Evolutionary conservation across 768 basidiomycete species (phyloP), one percentile per base, ranked within the genome.

Genomic region (Piloderma croceum): DNA sequence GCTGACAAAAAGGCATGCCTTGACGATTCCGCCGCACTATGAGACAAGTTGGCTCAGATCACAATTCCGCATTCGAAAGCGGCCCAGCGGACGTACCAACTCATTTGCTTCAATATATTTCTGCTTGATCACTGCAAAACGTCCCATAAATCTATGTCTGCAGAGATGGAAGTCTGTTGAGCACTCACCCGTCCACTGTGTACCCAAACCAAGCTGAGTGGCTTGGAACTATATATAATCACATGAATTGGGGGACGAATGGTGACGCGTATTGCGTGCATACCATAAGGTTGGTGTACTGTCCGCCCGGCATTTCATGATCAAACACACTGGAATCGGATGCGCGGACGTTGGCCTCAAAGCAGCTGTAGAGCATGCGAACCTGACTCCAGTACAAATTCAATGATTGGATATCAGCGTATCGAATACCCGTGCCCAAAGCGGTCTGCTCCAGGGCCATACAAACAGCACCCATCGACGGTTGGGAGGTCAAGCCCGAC

Each of bases 341-440:
- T 19, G 92, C 90, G 39, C 91, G 81, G 52, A 98, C 92, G 57
- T 96, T 96, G 41, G 96, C 96, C 63, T 98, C 96, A 71, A 99
- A 99, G 71, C 92, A 96, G 59, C 76, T 63, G 69, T 99, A 99
- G 34, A 98, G 77, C 67, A 88, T 69, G 58, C 96, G 87, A 60
- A 97, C 87, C 71, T 97, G 92, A 41, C 83, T 90, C 96, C 96
- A 99, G 68, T 99, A 99, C 42, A 83, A 65, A 74, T 99, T 99
- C 53, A 99, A 79, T 21, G 92, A 87, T 61, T 97, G 93, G 53
- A 99, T 91, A 63, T 98, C 90, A 52, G 90, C 88, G 60, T 94
- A 92, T 38, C 87, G 84, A 56, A 99, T 99, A 45, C 96, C 96
- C 17, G 94, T 92, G 48, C 93, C 96, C 43, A 97, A 72, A 25